Evolutionary conservation across 2,329 filamentous ascomycete species (phyloP).

Genomic region (Zymoseptoria crescenta): DNA sequence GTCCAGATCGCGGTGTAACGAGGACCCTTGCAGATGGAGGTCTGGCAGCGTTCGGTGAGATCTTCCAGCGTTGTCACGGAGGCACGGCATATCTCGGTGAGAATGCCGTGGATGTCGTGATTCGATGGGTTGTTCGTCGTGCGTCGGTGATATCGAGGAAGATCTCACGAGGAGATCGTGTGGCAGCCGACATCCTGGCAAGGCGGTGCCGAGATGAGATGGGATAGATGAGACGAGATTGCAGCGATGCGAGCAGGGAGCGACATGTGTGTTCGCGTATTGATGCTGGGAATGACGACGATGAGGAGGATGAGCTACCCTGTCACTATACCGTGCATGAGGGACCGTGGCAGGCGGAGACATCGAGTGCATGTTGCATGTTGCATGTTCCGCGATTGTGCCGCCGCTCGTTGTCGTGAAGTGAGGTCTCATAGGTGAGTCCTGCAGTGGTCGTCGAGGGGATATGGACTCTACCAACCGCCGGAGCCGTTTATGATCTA

Average conservation of each 20-base stretch:
- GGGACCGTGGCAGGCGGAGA: neutral
- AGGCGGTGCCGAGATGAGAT: neutral
- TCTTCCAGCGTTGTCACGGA: neutral
- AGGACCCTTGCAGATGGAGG: neutral
- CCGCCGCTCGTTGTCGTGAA: neutral
- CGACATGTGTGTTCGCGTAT: neutral
- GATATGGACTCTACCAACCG: no score
- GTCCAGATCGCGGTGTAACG: neutral
- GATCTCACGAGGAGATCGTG: neutral
- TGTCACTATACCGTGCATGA: neutral
- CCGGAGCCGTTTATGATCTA: no score
- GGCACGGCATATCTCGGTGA: neutral
- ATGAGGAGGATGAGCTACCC: neutral
- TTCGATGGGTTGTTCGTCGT: neutral
- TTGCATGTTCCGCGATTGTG: neutral
- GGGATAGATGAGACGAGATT: no score
- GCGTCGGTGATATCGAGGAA: no score
- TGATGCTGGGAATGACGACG: neutral
- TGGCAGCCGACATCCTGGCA: neutral
- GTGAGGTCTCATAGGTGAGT: no score
- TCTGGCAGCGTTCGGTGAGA: neutral
- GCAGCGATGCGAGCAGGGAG: neutral
- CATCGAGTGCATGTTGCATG: neutral
- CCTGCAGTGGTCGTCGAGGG: no score
- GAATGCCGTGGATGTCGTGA: neutral